Evolutionary conservation across 2,329 filamentous ascomycete species (phyloP).

Genomic region (Aspergillaceae sp.): DNA sequence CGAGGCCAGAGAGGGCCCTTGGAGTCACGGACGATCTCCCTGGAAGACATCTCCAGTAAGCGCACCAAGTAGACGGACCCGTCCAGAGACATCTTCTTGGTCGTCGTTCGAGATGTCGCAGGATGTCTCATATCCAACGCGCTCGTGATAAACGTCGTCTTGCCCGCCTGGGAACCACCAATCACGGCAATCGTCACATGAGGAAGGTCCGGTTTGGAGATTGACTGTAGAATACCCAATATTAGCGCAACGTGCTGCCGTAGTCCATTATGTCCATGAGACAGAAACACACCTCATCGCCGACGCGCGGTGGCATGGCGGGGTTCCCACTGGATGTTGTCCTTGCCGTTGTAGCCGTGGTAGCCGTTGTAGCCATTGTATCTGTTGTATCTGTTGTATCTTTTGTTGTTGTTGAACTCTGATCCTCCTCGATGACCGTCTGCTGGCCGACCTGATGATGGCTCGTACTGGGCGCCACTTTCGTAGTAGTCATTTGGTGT

Average conservation of each 20-base stretch:
- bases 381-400: no score
- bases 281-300: conserved; percentile 20
- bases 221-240: conserved; percentile 11
- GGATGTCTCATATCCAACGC: conserved; percentile 46
- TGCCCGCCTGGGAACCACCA: conserved; percentile 47
- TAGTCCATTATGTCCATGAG: no score
- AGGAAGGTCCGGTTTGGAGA: conserved; percentile 30
- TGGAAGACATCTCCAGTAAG: conserved; percentile 48
- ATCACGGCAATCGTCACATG: conserved; percentile 53
- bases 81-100: conserved; percentile 50
- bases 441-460: conserved; percentile 8
- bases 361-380: no score
- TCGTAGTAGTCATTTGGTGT: conserved; percentile 17
- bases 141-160: conserved; percentile 51
- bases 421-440: conserved; percentile 24
- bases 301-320: conserved; percentile 7
- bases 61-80: conserved; percentile 49
- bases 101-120: conserved; percentile 32
- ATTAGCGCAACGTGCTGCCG: no score
- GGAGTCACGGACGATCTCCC: conserved; percentile 44
- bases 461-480: conserved; percentile 11
- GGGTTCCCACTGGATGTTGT: conserved; percentile 3
- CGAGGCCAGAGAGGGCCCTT: conserved; percentile 46
- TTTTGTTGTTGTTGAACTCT: conserved; percentile 8
- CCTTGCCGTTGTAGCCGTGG: no score